Percentiles rank a stretch among this genome's conserved stretches.
Conservation (phyloP, 2,329 filamentous ascomycete genomes). For the Ceratocystis cacaofunesta region DNA sequence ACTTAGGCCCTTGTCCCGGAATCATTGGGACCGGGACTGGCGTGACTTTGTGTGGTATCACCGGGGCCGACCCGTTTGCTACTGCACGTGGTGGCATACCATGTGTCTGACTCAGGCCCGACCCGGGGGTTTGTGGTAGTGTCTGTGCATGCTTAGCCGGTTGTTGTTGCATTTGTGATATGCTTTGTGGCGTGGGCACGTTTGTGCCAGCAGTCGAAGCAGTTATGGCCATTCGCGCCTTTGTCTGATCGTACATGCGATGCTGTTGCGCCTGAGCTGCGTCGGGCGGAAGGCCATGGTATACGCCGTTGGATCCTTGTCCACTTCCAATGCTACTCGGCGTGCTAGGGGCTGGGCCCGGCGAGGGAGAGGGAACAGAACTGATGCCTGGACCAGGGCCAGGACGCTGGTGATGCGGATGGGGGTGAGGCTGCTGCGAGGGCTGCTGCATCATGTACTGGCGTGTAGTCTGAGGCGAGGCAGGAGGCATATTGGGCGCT, state of each 20-base stretch:
- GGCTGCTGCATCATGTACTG: conserved; percentile 16
- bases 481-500: conserved; percentile 15
- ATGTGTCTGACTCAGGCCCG: background rate
- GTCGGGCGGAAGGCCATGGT: conserved; percentile 6
- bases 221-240: conserved; percentile 29
- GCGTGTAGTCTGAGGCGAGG: conserved; percentile 12
- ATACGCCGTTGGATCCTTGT: conserved; percentile 5
- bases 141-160: background rate
- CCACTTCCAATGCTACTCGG: conserved; percentile 8
- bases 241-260: conserved; percentile 36
- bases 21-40: conserved; percentile 32
- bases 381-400: background rate
- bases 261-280: conserved; percentile 32
- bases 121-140: background rate
- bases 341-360: conserved; percentile 13
- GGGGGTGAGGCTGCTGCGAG: conserved; percentile 7
- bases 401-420: conserved; percentile 7
- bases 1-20: conserved; percentile 19
- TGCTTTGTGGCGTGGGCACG: conserved; percentile 9
- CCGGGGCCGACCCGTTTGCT: conserved; percentile 19
- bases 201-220: conserved; percentile 19
- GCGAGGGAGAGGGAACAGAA: conserved; percentile 15
- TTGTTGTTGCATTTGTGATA: background rate
- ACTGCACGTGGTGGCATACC: conserved; percentile 14
- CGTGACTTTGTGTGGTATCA: conserved; percentile 30